These are phyloP conservation scores for Karstenula rhodostoma DNA, from an alignment of 2,329 filamentous ascomycete genomes.

Conservation along the genomic window DNA sequence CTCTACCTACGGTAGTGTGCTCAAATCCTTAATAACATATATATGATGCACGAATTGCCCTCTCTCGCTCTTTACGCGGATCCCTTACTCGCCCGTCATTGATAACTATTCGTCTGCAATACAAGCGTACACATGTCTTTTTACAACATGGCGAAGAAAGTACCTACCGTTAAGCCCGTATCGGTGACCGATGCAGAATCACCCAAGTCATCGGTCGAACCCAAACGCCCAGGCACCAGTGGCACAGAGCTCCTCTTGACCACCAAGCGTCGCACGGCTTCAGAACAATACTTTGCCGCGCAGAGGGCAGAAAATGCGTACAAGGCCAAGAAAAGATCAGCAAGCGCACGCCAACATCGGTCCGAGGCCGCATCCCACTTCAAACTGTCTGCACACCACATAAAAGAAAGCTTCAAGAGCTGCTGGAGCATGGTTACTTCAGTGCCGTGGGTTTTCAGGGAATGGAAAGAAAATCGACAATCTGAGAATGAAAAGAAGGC, in stretches of 20 bases:
- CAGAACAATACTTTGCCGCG: constrained; percentile 21
- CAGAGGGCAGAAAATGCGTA: constrained; percentile 26
- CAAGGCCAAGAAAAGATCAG: constrained; percentile 26
- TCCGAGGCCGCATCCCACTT: constrained; percentile 22
- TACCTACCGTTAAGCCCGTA: constrained; percentile 7
- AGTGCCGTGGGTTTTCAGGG: constrained; percentile 27
- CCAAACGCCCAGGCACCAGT: constrained; percentile 23
- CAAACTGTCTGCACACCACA: constrained; percentile 10
- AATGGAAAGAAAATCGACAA: constrained; percentile 23
- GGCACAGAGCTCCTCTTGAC: constrained; percentile 26
- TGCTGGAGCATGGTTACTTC: constrained; percentile 22
- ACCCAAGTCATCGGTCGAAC: constrained; percentile 7
- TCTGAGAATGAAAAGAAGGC: constrained; percentile 25
- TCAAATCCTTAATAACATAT: background rate
- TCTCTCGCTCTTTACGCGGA: constrained; percentile 15
- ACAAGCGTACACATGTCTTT: constrained; percentile 14
- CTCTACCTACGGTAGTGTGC: background rate
- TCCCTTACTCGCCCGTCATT: constrained; percentile 16
- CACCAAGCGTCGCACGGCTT: constrained; percentile 24
- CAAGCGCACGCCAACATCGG: constrained; percentile 20
- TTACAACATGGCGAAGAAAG: constrained; percentile 21
- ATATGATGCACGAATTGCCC: background rate
- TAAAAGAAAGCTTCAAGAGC: constrained; percentile 25
- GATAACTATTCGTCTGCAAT: background rate
- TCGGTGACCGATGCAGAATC: background rate